Evolutionary conservation across 768 basidiomycete species (phyloP), one percentile per base, ranked within the genome.

Genomic region (Tubosaeta brunneosetosa): DNA sequence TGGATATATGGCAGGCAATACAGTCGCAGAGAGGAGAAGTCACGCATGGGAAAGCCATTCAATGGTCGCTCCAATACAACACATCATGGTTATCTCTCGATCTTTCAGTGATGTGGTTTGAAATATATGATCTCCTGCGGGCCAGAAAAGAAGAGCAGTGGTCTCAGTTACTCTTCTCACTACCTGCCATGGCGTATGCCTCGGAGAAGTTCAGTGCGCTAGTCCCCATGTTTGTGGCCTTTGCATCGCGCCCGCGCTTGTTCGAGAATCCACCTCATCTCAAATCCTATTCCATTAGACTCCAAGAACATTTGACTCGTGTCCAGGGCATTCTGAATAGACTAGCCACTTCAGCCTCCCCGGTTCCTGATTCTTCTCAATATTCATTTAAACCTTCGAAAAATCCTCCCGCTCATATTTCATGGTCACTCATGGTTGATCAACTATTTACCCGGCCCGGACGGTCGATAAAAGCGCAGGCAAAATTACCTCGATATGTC

Each of bases 141-240:
- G 14, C n/a, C n/a, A 48, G 52, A 22, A 6, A 42, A 5, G 51
- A 32, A 12, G 6, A 14, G 13, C 41, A 60, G 40, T 55, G 50
- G 38, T 65, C 50, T 33, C 61, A 55, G 32, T 22, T 72, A 9
- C 45, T 59, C 6, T 72, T 72, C 32, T 59, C 60, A 7, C 57
- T 71, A n/a, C 57, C 67, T 19, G 59, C 66, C 6, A 60, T 68
- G 59, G 61, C 49, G 26, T 73, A 68, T 49, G 41, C 50, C 9
- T 66, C 62, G 8, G 42, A 57, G 3, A 3, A 51, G 0, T 36
- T 49, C 13, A 32, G 41, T 3, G 43, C 48, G 3, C 57, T 68
- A n/a, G 52, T 70, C 6, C 60, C 62, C 0, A 60, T 66, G 7
- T 45, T 74, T 1, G 44, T 75, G 7, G 61, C 72, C 2, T 70